Evolutionary conservation across 768 basidiomycete genomes (phyloP), one percentile per base, ranked within the genome.

Genomic region (Omphalotus guepiniiformis): DNA sequence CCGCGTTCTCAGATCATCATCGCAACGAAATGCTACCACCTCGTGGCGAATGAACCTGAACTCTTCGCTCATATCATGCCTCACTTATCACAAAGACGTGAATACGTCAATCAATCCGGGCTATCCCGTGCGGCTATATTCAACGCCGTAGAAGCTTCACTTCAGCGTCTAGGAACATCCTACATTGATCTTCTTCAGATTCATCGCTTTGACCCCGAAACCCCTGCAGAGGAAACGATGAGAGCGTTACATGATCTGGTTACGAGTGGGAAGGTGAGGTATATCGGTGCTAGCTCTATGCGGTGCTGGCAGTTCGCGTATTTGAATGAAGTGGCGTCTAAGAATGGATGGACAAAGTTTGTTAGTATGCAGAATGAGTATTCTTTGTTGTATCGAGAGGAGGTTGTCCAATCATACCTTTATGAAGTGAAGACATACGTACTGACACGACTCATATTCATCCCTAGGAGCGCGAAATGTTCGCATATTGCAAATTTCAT

Each of bases 331-430:
- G 61, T 69, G 1, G 73, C 73, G 3, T 49, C 57, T 26, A 57
- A 57, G 47, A 49, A 72, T 9, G 67, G 68, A 7, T 72, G 73
- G 62, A 74, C 76, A 7, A 68, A 62, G 43, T 79, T 78, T 49
- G 63, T 76, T 42, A 70, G 72, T 42, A 75, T 78, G 68, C 78
- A 78, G 56, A 65, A 71, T 42, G 69, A 71, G 45, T 70, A 78
- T 51, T 73, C 65, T 23, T 57, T 76, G 4, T 58, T 76, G 18
- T 79, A 79, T 53, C 63, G 75, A 25, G 70, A 75, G 44, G 75
- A 78, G 57, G 51, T 53, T 37, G 11, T 22, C 13, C 13, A 8
- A 12, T 18, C 18, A 18, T 18, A 29, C 13, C 4, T 28, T 8
- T n/a, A n/a, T n/a, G n/a, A n/a, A n/a, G n/a, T n/a, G n/a, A n/a